Evolutionary conservation across 2,329 filamentous ascomycete genomes (phyloP).

Genomic region (Talaromyces verruculosus): DNA sequence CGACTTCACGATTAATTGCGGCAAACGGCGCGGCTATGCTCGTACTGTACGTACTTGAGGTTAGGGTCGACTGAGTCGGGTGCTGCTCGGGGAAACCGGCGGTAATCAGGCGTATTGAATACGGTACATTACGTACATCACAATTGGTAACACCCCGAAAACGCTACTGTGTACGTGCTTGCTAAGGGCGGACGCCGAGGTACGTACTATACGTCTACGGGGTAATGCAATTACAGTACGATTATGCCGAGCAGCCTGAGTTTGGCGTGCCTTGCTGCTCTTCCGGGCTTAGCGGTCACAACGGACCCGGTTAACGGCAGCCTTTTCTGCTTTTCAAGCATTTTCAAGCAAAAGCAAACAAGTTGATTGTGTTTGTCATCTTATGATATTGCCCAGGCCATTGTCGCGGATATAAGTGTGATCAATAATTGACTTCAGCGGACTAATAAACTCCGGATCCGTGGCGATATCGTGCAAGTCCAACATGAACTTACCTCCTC

Average conservation of each 20-base stretch:
- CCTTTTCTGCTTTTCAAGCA: not conserved
- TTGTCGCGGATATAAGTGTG: not conserved
- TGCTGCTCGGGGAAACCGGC: constrained; percentile 6
- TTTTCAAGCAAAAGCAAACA: not conserved
- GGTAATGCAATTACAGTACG: constrained; percentile 1
- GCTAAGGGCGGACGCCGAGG: not conserved
- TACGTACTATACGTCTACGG: too few relatives aligned
- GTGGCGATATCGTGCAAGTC: not conserved
- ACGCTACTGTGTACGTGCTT: not conserved
- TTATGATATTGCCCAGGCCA: not conserved
- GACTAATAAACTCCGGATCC: constrained; percentile 5
- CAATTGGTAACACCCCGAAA: not conserved
- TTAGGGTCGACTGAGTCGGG: not conserved
- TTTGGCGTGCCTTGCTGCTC: not conserved
- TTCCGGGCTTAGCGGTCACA: constrained; percentile 5
- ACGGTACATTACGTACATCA: not conserved
- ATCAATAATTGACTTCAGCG: constrained; percentile 8
- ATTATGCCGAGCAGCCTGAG: not conserved
- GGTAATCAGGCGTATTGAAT: not conserved
- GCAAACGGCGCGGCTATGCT: constrained; percentile 7
- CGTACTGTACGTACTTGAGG: too few relatives aligned
- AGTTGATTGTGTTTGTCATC: not conserved
- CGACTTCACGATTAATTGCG: not conserved
- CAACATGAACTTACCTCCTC: not conserved
- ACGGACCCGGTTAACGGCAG: not conserved